Evolutionary conservation across 352 stramenopile species (phyloP), one percentile per base, ranked within the genome.

Genomic region (Phytophthora quininea): DNA sequence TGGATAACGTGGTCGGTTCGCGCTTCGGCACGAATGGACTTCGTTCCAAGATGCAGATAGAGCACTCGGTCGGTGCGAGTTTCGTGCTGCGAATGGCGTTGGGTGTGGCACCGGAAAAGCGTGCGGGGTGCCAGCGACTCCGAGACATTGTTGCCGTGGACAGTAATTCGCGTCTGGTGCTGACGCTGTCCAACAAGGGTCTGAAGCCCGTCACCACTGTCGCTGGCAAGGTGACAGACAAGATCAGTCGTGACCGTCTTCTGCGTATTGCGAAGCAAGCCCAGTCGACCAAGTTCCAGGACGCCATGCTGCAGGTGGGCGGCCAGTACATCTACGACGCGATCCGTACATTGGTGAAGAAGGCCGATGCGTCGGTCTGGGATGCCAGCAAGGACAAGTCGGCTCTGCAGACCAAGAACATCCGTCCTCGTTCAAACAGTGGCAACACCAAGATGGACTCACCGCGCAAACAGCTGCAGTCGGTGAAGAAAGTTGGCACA

Each of bases 241-340:
- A 53, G 29, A 5, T 57, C 8, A n/a, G 43, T 15, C 40, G 48
- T 5, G 31, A 54, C 19, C 46, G 54, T 38, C 19, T 73, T 2
- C 42, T 52, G 45, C 47, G 59, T 8, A 69, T 73, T 52, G 31
- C 43, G n/a, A 56, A 54, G 24, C 59, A 69, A 30, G 33, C 54
- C 14, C 65, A 73, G 49, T 73, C 65, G 4, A 37, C 54, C 24
- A 61, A 62, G 48, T 73, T 73, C 42, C 59, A 73, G 42, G 60
- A 69, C 11, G 19, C 64, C n/a, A 72, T 68, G 53, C 37, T 56
- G 40, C 58, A 72, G n/a, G 45, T 68, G n/a, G 19, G 27, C 6
- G 65, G 65, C 1, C 38, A 62, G 5, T 46, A 69, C 29, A 15
- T 73, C 11, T 73, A 69, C 32, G 54, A 73, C 31, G 35, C 59